These are phyloP conservation scores for Nevesoporus exiguus DNA, from an alignment of 768 basidiomycete species.

Conservation along the genomic window DNA sequence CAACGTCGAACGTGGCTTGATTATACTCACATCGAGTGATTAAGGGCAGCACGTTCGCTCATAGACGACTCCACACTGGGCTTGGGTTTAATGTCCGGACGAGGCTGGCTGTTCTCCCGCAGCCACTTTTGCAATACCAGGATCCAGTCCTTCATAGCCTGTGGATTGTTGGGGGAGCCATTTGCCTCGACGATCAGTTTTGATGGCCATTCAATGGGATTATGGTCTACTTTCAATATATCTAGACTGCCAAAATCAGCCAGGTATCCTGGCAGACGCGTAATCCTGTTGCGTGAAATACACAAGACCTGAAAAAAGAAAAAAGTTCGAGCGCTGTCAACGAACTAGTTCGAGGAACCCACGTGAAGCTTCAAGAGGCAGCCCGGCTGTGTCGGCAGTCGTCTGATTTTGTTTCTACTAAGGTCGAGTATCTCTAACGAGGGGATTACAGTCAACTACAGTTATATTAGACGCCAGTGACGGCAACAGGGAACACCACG, in stretches of 20 bases:
- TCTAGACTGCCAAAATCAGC: slow-evolving; percentile 66
- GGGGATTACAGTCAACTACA: slow-evolving; percentile 76
- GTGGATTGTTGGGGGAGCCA: slow-evolving; percentile 41
- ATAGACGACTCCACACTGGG: slow-evolving; percentile 49
- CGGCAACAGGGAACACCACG: slow-evolving; percentile 1
- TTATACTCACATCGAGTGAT: slow-evolving; percentile 30
- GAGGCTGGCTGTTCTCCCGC: slow-evolving; percentile 42
- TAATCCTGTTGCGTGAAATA: slow-evolving; percentile 81
- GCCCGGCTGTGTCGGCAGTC: slow-evolving; percentile 77
- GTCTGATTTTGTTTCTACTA: slow-evolving; percentile 85
- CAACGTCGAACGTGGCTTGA: neutral
- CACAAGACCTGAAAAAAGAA: slow-evolving; percentile 65
- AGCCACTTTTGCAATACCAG: slow-evolving; percentile 73
- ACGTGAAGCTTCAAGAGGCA: slow-evolving; percentile 74
- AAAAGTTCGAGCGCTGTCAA: neutral
- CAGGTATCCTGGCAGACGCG: slow-evolving; percentile 75
- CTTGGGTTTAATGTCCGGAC: slow-evolving; percentile 30
- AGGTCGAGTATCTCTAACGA: slow-evolving; percentile 93
- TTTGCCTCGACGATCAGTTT: slow-evolving; percentile 47
- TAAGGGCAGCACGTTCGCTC: slow-evolving; percentile 39
- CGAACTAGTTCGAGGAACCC: slow-evolving; percentile 18
- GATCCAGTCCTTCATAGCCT: slow-evolving; percentile 71
- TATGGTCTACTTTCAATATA: slow-evolving; percentile 83
- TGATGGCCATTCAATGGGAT: slow-evolving; percentile 94
- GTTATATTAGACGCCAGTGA: slow-evolving; percentile 8